Percentiles rank a stretch among this genome's conserved stretches.
Evolutionary conservation across 2,329 filamentous ascomycete genomes (phyloP).

Genomic region (Aspergillus neoniger): DNA sequence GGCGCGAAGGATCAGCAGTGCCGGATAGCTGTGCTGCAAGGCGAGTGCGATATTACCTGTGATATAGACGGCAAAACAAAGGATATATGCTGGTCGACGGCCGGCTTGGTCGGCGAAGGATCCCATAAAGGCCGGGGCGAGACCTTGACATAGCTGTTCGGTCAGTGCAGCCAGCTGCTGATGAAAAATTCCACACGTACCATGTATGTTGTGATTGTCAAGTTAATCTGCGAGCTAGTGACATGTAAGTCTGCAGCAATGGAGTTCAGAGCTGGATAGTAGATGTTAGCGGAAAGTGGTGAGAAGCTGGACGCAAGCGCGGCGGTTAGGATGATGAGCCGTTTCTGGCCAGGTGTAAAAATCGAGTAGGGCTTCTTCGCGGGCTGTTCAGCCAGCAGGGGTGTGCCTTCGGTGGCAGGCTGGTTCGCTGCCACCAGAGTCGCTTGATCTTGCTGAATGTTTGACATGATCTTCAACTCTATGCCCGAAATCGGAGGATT

Average conservation of each 20-base stretch:
- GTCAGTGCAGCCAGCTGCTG: not conserved
- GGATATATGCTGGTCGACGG: slow-evolving; percentile 51
- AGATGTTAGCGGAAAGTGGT: slow-evolving; percentile 47
- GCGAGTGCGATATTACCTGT: slow-evolving; percentile 45
- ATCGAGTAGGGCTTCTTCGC: slow-evolving; percentile 27
- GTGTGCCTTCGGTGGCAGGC: slow-evolving; percentile 18
- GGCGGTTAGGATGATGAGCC: slow-evolving; percentile 41
- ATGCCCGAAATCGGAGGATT: too few species aligned
- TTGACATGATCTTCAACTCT: too few species aligned
- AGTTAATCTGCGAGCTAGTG: slow-evolving; percentile 26
- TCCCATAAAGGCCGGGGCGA: slow-evolving; percentile 52
- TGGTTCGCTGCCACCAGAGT: too few species aligned
- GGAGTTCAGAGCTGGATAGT: slow-evolving; percentile 44
- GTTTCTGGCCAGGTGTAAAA: slow-evolving; percentile 37
- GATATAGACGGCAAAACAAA: slow-evolving; percentile 48
- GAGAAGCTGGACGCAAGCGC: slow-evolving; percentile 46
- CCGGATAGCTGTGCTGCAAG: slow-evolving; percentile 40
- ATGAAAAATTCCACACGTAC: slow-evolving; percentile 14
- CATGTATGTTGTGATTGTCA: slow-evolving; percentile 38
- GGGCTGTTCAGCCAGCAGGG: slow-evolving; percentile 16
- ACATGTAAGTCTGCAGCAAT: slow-evolving; percentile 34
- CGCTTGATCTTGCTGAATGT: too few species aligned
- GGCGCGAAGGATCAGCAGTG: slow-evolving; percentile 42
- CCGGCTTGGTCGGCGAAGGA: slow-evolving; percentile 51
- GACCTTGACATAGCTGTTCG: slow-evolving; percentile 51